A percentile compares a stretch with the other conserved stretches of the same genome.
These are phyloP conservation scores for Beta lomatogona DNA, from an alignment of 179 eudicot species.

Conservation along the genomic window DNA sequence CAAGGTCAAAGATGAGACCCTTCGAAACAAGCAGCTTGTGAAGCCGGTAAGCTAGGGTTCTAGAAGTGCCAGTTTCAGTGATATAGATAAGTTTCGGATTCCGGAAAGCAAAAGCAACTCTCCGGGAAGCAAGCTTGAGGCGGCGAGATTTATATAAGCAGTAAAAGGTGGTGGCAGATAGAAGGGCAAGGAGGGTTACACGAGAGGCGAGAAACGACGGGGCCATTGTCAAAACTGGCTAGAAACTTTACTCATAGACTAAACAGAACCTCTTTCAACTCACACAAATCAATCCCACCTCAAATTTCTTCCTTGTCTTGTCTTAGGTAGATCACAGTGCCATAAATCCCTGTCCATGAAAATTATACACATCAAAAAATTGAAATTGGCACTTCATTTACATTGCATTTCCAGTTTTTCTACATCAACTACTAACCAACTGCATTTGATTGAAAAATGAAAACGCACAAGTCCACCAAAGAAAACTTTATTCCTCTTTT, in stretches of 20 bases:
- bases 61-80: conserved; percentile 72
- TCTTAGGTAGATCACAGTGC: background rate
- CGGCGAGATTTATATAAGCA: conserved; percentile 83
- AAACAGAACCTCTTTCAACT: background rate
- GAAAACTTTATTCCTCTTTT: too few species aligned
- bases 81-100: conserved; percentile 67
- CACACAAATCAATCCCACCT: conserved; percentile 7
- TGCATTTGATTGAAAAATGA: background rate
- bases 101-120: conserved; percentile 27
- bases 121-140: conserved; percentile 32
- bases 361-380: background rate
- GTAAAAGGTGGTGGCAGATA: conserved; percentile 79
- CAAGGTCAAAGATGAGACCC: conserved; percentile 51
- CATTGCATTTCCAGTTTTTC: background rate
- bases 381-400: background rate
- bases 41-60: conserved; percentile 82
- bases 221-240: conserved; percentile 5
- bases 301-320: conserved; percentile 3
- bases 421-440: background rate
- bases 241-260: conserved; percentile 8
- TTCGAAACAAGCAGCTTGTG: conserved; percentile 43
- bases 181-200: conserved; percentile 66
- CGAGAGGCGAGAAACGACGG: conserved; percentile 35
- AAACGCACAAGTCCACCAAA: background rate
- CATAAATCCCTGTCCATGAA: background rate